Evolutionary conservation across 306 rosid species (phyloP).

Genomic region (Sechiopsis laciniata): DNA sequence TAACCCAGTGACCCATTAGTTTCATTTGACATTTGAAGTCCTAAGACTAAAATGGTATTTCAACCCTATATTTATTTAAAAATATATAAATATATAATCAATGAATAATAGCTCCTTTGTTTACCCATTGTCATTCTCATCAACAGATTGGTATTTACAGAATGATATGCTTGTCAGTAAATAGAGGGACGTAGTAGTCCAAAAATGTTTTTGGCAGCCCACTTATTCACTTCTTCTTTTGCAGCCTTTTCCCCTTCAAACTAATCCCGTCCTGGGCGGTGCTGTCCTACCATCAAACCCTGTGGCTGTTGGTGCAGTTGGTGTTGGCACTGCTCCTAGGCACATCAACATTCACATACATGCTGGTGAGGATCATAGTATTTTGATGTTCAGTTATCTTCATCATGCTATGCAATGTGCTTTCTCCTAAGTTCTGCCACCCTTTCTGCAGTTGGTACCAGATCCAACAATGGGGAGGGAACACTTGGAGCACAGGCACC

Average conservation of each 20-base stretch:
- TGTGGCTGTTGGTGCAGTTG: conserved; percentile 43
- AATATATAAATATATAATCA: too few species aligned
- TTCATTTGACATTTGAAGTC: not conserved
- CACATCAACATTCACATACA: conserved; percentile 92
- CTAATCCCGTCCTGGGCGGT: conserved; percentile 65
- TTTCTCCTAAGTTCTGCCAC: conserved; percentile 24
- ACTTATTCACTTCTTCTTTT: conserved; percentile 5
- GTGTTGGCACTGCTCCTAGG: conserved; percentile 82
- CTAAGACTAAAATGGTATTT: too few species aligned
- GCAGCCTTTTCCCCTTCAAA: conserved; percentile 91
- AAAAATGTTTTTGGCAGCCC: too few species aligned
- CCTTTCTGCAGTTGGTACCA: conserved; percentile 60
- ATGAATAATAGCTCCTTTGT: not conserved
- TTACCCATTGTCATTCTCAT: not conserved
- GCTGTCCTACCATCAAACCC: conserved; percentile 64
- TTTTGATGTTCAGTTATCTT: not conserved
- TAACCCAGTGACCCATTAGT: too few species aligned
- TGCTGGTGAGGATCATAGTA: conserved; percentile 51
- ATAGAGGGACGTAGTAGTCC: too few species aligned
- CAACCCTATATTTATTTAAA: too few species aligned
- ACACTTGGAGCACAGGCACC: conserved; percentile 43
- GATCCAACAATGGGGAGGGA: conserved; percentile 63
- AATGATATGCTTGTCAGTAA: too few species aligned
- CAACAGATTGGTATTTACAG: not conserved
- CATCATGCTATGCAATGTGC: not conserved